phyloP scores from a whole-genome alignment of 2,329 filamentous ascomycete species.

The Simplicillium sp. region DNA sequence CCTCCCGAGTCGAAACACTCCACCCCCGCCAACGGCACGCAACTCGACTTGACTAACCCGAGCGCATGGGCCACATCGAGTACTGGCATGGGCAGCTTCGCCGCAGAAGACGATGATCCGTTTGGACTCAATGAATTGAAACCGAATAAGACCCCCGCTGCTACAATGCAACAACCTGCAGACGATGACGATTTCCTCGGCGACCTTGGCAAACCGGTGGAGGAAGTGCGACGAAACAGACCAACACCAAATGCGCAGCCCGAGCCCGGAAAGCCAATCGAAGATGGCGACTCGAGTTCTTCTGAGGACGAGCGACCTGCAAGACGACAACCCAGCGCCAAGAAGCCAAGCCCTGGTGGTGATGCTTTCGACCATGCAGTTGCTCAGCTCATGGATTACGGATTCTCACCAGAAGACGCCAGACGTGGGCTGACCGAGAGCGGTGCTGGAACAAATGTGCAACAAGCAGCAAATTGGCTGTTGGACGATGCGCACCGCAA shows the following conservation, averaged over 20 bases:
- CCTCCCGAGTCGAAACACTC: constrained; percentile 35
- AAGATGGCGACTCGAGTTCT: constrained; percentile 36
- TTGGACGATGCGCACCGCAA: constrained; percentile 85
- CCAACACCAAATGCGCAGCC: constrained; percentile 28
- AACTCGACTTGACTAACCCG: constrained; percentile 43
- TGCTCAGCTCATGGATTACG: constrained; percentile 88
- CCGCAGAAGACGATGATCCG: constrained; percentile 73
- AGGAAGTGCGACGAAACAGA: constrained; percentile 46
- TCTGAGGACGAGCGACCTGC: constrained; percentile 28
- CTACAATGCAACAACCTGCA: constrained; percentile 17
- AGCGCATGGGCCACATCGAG: constrained; percentile 38
- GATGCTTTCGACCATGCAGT: constrained; percentile 63
- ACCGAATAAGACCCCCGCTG: constrained; percentile 19
- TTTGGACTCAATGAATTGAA: constrained; percentile 69
- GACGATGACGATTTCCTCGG: constrained; percentile 59
- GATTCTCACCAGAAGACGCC: constrained; percentile 81
- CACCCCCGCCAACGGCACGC: constrained; percentile 32
- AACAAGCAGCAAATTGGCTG: constrained; percentile 80
- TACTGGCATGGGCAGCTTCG: constrained; percentile 26
- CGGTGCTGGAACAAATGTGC: constrained; percentile 69
- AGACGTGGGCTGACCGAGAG: constrained; percentile 70
- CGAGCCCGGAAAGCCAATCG: constrained; percentile 47
- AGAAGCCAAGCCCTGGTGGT: constrained; percentile 16
- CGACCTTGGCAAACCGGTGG: constrained; percentile 54
- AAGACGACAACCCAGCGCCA: constrained; percentile 12